A percentile compares a stretch with the other conserved stretches of the same genome.
Evolutionary conservation across 2,329 filamentous ascomycete genomes (phyloP).

Genomic region (Cladophialophora chaetospira): DNA sequence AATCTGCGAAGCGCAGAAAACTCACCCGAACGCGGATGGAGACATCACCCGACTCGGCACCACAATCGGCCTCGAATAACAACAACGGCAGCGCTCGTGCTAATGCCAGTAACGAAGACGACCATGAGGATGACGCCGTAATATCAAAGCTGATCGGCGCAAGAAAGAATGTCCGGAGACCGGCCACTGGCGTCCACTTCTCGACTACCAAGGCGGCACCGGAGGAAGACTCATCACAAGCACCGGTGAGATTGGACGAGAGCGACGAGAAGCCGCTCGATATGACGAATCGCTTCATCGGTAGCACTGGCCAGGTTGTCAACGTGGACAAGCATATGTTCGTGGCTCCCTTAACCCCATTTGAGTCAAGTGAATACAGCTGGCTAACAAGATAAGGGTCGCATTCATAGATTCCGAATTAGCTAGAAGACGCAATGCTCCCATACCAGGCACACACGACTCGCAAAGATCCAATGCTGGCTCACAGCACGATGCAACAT

Average conservation of each 20-base stretch:
- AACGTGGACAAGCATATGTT: constrained; percentile 67
- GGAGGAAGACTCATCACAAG: not conserved
- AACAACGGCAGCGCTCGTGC: not conserved
- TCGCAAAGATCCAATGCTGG: constrained; percentile 4
- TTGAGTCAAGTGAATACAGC: constrained; percentile 29
- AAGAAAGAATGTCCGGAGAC: constrained; percentile 19
- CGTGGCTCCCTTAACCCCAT: constrained; percentile 39
- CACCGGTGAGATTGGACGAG: constrained; percentile 22
- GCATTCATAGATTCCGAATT: constrained; percentile 68
- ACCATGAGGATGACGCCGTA: constrained; percentile 9
- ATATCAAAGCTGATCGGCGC: constrained; percentile 17
- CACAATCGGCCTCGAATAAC: not conserved
- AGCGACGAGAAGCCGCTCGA: constrained; percentile 38
- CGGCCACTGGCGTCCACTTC: constrained; percentile 26
- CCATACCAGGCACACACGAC: not conserved
- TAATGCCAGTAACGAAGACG: not conserved
- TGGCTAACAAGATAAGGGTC: constrained; percentile 65
- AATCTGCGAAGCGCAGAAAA: constrained; percentile 32
- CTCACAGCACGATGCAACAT: not conserved
- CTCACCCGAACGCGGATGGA: constrained; percentile 7
- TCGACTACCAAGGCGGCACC: constrained; percentile 16
- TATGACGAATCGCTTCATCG: constrained; percentile 57
- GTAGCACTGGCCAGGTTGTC: constrained; percentile 59
- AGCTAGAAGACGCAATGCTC: constrained; percentile 53
- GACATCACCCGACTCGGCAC: not conserved